phyloP scores from a whole-genome alignment of 176 grass and related monocot genomes.

The Cenchrus americanus region DNA sequence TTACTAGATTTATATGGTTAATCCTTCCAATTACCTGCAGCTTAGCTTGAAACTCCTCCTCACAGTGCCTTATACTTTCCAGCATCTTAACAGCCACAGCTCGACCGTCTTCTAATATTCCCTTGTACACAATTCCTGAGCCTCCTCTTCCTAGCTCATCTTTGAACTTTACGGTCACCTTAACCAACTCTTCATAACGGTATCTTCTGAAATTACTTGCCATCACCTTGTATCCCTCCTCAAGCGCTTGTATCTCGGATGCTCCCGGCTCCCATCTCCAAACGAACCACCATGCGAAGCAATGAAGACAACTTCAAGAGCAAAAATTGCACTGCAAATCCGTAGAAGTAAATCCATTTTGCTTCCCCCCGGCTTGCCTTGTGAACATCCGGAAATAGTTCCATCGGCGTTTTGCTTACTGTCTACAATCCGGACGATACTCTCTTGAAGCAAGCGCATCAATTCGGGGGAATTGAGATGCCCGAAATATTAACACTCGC shows the following conservation, averaged over 20 bases:
- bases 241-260: neutral
- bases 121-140: constrained; percentile 24
- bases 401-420: neutral
- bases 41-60: constrained; percentile 31
- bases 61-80: neutral
- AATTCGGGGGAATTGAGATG: constrained; percentile 17
- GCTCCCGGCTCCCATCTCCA: constrained; percentile 28
- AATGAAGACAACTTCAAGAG: constrained; percentile 46
- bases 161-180: constrained; percentile 19
- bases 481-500: constrained; percentile 32
- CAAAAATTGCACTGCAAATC: constrained; percentile 45
- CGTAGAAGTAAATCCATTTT: constrained; percentile 54
- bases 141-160: constrained; percentile 36
- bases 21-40: constrained; percentile 22
- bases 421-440: constrained; percentile 16
- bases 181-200: constrained; percentile 20
- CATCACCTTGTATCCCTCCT: constrained; percentile 38
- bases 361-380: neutral
- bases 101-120: constrained; percentile 9
- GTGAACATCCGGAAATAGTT: constrained; percentile 2
- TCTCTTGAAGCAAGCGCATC: neutral
- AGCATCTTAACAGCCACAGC: constrained; percentile 10
- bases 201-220: constrained; percentile 49
- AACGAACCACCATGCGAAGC: constrained; percentile 39
- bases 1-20: constrained; percentile 43